Percentiles rank a stretch among this genome's conserved stretches.
phyloP scores from a whole-genome alignment of 2,329 filamentous ascomycete species.

The Sclerotinia glacialis region DNA sequence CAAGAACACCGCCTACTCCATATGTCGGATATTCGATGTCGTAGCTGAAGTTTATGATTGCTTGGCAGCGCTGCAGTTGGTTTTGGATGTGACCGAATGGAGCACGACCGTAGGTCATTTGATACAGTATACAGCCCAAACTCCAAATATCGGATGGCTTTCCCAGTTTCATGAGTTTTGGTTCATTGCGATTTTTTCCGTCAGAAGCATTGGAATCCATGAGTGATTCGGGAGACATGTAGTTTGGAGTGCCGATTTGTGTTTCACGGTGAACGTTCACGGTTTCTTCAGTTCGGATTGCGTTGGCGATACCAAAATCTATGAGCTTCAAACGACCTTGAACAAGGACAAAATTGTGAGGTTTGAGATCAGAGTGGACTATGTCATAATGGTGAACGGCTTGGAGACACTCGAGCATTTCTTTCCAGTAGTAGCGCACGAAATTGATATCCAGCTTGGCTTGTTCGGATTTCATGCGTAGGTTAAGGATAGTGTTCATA shows the following conservation, averaged over 20 bases:
- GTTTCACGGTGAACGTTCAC: constrained; percentile 96
- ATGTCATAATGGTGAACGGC: constrained; percentile 88
- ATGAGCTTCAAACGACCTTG: constrained; percentile 91
- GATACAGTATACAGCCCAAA: constrained; percentile 92
- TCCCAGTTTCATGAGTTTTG: constrained; percentile 89
- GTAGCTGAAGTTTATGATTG: constrained; percentile 77
- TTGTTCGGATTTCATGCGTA: constrained; percentile 67
- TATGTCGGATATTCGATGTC: constrained; percentile 67
- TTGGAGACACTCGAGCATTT: constrained; percentile 95
- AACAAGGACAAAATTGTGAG: constrained; percentile 93
- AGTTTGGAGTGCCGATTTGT: constrained; percentile 94
- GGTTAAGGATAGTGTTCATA: constrained; percentile 78
- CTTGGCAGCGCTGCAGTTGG: constrained; percentile 80
- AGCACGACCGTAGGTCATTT: constrained; percentile 96
- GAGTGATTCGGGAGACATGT: constrained; percentile 95
- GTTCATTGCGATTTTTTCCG: constrained; percentile 43
- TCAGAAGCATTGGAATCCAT: constrained; percentile 72
- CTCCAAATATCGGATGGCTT: constrained; percentile 97
- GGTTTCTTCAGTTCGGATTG: constrained; percentile 91
- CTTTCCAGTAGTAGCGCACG: constrained; percentile 97
- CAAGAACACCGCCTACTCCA: constrained; percentile 62
- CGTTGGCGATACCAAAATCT: constrained; percentile 97
- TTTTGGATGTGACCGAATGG: constrained; percentile 92
- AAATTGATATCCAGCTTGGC: constrained; percentile 83
- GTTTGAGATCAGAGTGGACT: constrained; percentile 95